phyloP scores from a whole-genome alignment of 1,284 basidiomycete genomes.

The Rhodotorula glutinis region DNA sequence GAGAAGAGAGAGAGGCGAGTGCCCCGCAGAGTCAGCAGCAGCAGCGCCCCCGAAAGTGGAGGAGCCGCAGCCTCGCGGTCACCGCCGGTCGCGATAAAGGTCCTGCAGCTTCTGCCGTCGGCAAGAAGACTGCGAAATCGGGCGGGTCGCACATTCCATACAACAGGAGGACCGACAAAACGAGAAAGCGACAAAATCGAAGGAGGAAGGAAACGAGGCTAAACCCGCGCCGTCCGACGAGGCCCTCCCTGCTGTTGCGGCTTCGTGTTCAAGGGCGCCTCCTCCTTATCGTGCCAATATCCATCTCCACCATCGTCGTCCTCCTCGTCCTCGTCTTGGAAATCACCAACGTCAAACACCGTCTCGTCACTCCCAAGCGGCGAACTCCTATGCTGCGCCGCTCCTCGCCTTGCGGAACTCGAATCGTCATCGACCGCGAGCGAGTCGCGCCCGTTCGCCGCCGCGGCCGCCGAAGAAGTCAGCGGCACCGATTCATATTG shows the following conservation, averaged over 20 bases:
- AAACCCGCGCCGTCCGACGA: background rate
- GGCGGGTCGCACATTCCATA: too few species aligned
- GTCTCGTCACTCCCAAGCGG: slow-evolving; percentile 12
- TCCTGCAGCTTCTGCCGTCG: too few species aligned
- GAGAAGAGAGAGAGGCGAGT: background rate
- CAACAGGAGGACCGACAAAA: too few species aligned
- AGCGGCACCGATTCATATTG: slow-evolving; percentile 25
- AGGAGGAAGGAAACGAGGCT: too few species aligned
- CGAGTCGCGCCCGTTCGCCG: background rate
- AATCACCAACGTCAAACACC: slow-evolving; percentile 34
- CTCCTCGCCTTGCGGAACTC: background rate
- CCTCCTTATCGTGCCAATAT: slow-evolving; percentile 27
- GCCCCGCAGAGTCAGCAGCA: too few species aligned
- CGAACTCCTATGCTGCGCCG: background rate
- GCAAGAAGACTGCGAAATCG: too few species aligned
- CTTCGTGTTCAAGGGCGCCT: too few species aligned
- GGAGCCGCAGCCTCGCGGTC: too few species aligned
- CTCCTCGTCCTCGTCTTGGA: background rate
- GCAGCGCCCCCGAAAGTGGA: too few species aligned
- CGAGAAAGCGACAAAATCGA: too few species aligned
- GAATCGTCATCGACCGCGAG: background rate
- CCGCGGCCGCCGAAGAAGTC: background rate
- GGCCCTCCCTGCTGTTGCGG: background rate
- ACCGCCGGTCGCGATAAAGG: too few species aligned
- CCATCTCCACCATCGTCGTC: slow-evolving; percentile 30